Evolutionary conservation across 345 rosid genomes (phyloP).

Genomic region (Aurinia saxatilis): DNA sequence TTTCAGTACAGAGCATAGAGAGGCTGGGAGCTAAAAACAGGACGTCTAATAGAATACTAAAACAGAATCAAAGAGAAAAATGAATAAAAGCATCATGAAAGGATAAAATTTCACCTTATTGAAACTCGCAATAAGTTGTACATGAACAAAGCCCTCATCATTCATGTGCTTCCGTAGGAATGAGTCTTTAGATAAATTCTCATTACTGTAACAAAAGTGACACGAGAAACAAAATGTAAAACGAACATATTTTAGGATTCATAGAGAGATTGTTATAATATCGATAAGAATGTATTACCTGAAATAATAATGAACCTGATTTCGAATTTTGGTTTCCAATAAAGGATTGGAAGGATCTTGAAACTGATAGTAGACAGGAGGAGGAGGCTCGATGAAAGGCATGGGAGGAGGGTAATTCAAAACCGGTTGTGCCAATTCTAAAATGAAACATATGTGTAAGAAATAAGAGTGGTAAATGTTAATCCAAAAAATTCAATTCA

Average conservation of each 20-base stretch:
- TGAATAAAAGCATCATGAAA: neutral
- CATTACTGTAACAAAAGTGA: slow-evolving; percentile 38
- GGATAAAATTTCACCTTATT: slow-evolving; percentile 43
- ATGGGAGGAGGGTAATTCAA: slow-evolving; percentile 29
- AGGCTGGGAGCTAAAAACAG: neutral
- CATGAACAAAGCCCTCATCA: slow-evolving; percentile 73
- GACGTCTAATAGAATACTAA: too few relatives aligned
- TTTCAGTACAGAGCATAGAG: too few relatives aligned
- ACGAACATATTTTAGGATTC: neutral
- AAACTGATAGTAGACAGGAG: too few relatives aligned
- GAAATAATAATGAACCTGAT: slow-evolving; percentile 70
- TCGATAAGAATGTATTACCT: slow-evolving; percentile 39
- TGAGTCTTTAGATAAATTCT: slow-evolving; percentile 49
- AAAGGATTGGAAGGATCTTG: slow-evolving; percentile 29
- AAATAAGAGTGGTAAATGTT: neutral
- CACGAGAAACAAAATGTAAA: neutral
- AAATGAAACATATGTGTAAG: slow-evolving; percentile 10
- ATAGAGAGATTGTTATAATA: neutral
- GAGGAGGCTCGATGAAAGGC: too few relatives aligned
- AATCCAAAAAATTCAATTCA: neutral
- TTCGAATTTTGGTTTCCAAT: slow-evolving; percentile 38
- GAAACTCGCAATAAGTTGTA: slow-evolving; percentile 62
- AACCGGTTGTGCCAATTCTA: slow-evolving; percentile 32
- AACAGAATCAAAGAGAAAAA: neutral
- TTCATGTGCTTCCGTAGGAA: slow-evolving; percentile 71